Evolutionary conservation across 768 basidiomycete genomes (phyloP).

Genomic region (Termitomyces titanicus): DNA sequence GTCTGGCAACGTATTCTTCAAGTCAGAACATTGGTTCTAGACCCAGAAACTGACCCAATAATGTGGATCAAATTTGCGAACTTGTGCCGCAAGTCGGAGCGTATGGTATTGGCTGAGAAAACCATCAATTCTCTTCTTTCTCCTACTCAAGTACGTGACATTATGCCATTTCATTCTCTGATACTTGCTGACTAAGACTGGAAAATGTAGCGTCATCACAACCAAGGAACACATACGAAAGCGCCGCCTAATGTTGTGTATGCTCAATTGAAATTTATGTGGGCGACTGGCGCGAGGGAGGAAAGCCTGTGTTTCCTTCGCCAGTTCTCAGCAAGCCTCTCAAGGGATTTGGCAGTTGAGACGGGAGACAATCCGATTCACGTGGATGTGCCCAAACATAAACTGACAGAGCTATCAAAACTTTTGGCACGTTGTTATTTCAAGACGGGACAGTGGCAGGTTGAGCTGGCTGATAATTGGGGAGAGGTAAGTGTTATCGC

Average conservation of each 20-base stretch:
- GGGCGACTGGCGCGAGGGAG: constrained; percentile 79
- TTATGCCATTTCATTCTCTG: background rate
- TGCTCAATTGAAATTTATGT: constrained; percentile 92
- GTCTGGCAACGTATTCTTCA: constrained; percentile 98
- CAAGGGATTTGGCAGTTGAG: constrained; percentile 69
- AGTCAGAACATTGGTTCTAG: constrained; percentile 90
- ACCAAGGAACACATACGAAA: constrained; percentile 50
- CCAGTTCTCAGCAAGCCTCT: constrained; percentile 74
- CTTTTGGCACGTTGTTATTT: constrained; percentile 96
- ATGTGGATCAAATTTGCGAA: constrained; percentile 99
- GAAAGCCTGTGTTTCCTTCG: constrained; percentile 82
- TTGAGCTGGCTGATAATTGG: constrained; percentile 77
- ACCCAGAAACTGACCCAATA: constrained; percentile 88
- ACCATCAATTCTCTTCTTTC: constrained; percentile 90
- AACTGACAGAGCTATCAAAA: constrained; percentile 65
- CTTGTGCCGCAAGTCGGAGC: constrained; percentile 90
- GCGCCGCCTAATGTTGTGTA: constrained; percentile 97
- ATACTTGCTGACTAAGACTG: background rate
- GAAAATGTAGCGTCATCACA: constrained; percentile 44
- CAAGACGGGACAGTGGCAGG: constrained; percentile 95
- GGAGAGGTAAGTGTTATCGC: constrained; percentile 52
- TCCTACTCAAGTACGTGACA: constrained; percentile 53
- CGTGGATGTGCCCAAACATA: constrained; percentile 51
- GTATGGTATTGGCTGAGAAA: constrained; percentile 94
- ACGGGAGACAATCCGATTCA: constrained; percentile 47